Base-by-base conservation (phyloP, 352 stramenopile genomes). In the Globisporangium paddicum region DNA sequence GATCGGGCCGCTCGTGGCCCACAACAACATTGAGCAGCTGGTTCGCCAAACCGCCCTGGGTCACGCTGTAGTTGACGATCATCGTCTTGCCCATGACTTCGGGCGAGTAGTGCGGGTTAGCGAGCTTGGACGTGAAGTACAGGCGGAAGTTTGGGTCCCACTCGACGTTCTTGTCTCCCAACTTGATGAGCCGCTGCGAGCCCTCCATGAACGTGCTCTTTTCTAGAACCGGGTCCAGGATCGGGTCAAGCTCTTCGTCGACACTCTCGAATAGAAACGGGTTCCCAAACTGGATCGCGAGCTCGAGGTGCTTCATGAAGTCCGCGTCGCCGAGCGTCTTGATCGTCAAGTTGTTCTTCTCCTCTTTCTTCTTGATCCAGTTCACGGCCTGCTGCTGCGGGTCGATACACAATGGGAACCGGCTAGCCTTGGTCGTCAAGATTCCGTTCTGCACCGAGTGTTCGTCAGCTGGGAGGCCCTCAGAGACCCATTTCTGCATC, bases 51-150 rank as follows among this genome's bases (percentile, higher is more conserved):
- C 94, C 94, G 34, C 93, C 78, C 52, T 97, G 86, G 0, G 94
- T 98, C 7, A 98, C 94, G 55, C 84, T 94, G 72, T 98, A 98
- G 72, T 98, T 98, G 55, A 98, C 93, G 45, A 98, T 96, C 90
- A 97, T 97, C 0, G 92, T 98, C 58, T 98, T 98, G 26, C 92
- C 89, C 93, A 98, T 98, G 32, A 98, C 87, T 69, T 98, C 93
- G 6, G 93, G 93, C 0, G 86, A 96, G 66, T 98, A 98, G 64
- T 97, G 90, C 28, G 93, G 93, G 46, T 98, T 98, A 1, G 89
- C 89, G 18, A 98, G 75, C 63, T 98, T 98, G 5, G 90, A 97
- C 2, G 93, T 98, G 61, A 98, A 95, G 58, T 97, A 98, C 3
- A 98, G 65, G 0, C 90, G 77, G 62, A 98, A 98, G 61, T 94